phyloP scores from a whole-genome alignment of 371 early-diverging fungal species.

The Cokeromyces recurvatus region DNA sequence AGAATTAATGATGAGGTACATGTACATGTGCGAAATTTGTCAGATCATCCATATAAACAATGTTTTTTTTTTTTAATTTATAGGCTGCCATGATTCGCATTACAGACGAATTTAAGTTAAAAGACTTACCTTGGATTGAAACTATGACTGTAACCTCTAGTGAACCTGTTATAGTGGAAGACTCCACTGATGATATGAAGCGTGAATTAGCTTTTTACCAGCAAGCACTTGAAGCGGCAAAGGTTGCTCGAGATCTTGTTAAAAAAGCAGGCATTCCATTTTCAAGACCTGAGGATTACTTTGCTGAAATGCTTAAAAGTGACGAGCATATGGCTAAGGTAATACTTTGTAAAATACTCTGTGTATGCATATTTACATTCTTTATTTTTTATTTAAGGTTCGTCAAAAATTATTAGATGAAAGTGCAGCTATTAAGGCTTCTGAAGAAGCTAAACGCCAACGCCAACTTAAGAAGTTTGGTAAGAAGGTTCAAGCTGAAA shows the following conservation, averaged over 20 bases:
- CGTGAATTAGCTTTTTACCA: conserved; percentile 87
- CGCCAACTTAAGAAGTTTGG: conserved; percentile 86
- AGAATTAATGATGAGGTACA: conserved; percentile 34
- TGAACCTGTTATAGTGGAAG: conserved; percentile 52
- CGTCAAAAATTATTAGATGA: conserved; percentile 84
- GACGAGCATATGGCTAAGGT: conserved; percentile 86
- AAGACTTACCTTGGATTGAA: conserved; percentile 78
- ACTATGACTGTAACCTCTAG: conserved; percentile 68
- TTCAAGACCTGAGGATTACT: conserved; percentile 84
- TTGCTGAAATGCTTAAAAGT: conserved; percentile 94
- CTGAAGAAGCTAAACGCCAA: conserved; percentile 78
- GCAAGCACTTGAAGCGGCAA: conserved; percentile 82
- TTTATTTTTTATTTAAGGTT: too few species aligned
- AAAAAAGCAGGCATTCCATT: conserved; percentile 69
- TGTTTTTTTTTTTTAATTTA: not conserved
- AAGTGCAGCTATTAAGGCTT: conserved; percentile 68
- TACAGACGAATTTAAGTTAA: conserved; percentile 63
- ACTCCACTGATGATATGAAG: conserved; percentile 81
- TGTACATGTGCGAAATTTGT: not conserved
- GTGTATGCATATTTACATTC: too few species aligned
- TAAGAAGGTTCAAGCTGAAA: conserved; percentile 93
- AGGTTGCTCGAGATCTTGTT: conserved; percentile 55
- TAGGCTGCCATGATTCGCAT: conserved; percentile 60
- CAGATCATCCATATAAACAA: too few species aligned
- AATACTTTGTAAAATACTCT: not conserved